phyloP scores from a whole-genome alignment of 345 rosid genomes.

The Zanthoxylum bungeanum region DNA sequence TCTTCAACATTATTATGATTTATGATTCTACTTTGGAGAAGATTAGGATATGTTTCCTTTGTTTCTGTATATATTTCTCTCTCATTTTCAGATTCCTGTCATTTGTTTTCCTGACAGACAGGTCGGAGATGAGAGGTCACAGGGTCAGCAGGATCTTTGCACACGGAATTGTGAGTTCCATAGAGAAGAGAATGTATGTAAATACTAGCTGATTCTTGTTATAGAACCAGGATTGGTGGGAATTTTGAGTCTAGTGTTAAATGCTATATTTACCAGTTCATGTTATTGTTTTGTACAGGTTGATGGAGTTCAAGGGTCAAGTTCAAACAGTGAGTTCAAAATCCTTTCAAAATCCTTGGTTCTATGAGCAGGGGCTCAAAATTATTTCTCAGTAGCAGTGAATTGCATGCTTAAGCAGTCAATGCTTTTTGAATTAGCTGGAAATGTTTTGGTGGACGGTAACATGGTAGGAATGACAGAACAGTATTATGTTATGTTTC shows the following conservation, averaged over 20 bases:
- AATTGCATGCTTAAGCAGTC: neutral
- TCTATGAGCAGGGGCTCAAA: slow-evolving; percentile 11
- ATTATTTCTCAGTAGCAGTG: neutral
- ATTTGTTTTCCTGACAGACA: slow-evolving; percentile 54
- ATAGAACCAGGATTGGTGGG: slow-evolving; percentile 9
- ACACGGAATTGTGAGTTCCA: slow-evolving; percentile 25
- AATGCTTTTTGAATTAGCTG: neutral
- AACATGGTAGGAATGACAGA: neutral
- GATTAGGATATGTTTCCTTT: neutral
- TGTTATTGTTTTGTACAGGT: slow-evolving; percentile 40
- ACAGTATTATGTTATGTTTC: neutral
- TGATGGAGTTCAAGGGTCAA: slow-evolving; percentile 43
- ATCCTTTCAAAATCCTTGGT: too few species aligned
- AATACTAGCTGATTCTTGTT: slow-evolving; percentile 16
- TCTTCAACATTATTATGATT: slow-evolving; percentile 1
- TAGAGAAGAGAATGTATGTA: slow-evolving; percentile 40
- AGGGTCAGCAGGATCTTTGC: slow-evolving; percentile 23
- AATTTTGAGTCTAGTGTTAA: neutral
- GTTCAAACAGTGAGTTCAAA: slow-evolving; percentile 44
- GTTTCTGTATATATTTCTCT: too few species aligned
- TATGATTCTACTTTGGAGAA: neutral
- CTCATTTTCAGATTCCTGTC: slow-evolving; percentile 19
- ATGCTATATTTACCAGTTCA: slow-evolving; percentile 12
- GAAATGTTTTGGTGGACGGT: neutral
- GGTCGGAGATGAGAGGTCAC: slow-evolving; percentile 32